Evolutionary conservation across 2,329 filamentous ascomycete species (phyloP).

Genomic region (Fusarium buxicola): DNA sequence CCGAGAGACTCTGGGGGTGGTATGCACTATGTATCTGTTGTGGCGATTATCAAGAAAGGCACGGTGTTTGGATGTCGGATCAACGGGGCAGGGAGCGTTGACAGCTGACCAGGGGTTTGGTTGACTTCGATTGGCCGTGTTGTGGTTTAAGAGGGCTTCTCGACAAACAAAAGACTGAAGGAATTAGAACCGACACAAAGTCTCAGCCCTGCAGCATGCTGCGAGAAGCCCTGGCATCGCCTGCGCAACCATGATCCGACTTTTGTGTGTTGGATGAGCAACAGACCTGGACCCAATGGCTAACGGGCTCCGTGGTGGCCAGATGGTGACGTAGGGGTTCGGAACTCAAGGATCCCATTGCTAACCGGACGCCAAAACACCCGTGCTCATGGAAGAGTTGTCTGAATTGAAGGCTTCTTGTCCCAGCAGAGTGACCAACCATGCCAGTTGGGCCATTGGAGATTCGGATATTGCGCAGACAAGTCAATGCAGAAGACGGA

Average conservation of each 20-base stretch:
- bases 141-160: not conserved
- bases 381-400: constrained; percentile 12
- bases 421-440: constrained; percentile 2
- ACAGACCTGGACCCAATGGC: constrained; percentile 17
- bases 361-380: constrained; percentile 3
- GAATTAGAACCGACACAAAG: constrained; percentile 2
- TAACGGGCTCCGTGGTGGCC: constrained; percentile 34
- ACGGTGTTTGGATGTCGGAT: constrained; percentile 8
- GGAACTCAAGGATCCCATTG: constrained; percentile 29
- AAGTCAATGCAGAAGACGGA: constrained; percentile 23
- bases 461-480: constrained; percentile 9
- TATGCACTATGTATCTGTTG: constrained; percentile 16
- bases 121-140: constrained; percentile 19
- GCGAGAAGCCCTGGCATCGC: constrained; percentile 29
- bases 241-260: constrained; percentile 42
- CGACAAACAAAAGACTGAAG: constrained; percentile 9
- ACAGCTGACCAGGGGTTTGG: not conserved
- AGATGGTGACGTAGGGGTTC: constrained; percentile 43
- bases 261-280: constrained; percentile 36
- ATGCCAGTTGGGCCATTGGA: not conserved
- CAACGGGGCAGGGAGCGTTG: not conserved
- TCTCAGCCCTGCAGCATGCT: constrained; percentile 27
- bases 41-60: constrained; percentile 3
- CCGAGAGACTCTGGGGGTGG: not conserved
- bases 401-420: constrained; percentile 4